Evolutionary conservation across 1,139 yeast species (phyloP).

Genomic region (Hansenula sp.): DNA sequence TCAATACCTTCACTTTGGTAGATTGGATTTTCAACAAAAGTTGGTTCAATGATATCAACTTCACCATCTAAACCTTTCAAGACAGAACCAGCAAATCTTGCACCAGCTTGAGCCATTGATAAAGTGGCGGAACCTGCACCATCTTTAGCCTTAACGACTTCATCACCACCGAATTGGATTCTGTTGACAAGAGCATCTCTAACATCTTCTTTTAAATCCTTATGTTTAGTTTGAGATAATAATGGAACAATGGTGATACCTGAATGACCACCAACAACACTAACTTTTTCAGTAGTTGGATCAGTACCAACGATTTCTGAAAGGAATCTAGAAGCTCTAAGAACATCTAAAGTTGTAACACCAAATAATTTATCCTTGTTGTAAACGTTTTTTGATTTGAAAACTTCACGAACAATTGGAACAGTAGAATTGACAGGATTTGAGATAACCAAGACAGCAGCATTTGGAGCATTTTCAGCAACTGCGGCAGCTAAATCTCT

Average conservation of each 20-base stretch:
- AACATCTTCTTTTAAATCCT: slow-evolving; percentile 46
- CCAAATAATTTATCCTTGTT: slow-evolving; percentile 92
- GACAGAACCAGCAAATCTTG: slow-evolving; percentile 86
- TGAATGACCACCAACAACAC: slow-evolving; percentile 96
- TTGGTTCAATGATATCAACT: slow-evolving; percentile 67
- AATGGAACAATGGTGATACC: slow-evolving; percentile 98
- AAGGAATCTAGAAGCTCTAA: slow-evolving; percentile 90
- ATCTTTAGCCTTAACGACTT: slow-evolving; percentile 96
- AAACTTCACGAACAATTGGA: slow-evolving; percentile 94
- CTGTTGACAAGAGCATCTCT: slow-evolving; percentile 78
- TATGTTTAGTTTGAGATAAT: slow-evolving; percentile 67
- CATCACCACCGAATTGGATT: slow-evolving; percentile 98
- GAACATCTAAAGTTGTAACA: slow-evolving; percentile 93
- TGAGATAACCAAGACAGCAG: slow-evolving; percentile 82
- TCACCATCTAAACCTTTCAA: slow-evolving; percentile 74
- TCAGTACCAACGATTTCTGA: slow-evolving; percentile 47
- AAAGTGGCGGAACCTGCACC: slow-evolving; percentile 99
- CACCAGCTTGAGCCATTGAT: slow-evolving; percentile 99
- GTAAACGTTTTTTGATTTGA: slow-evolving; percentile 81
- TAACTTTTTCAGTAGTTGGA: slow-evolving; percentile 69
- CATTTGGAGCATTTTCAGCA: slow-evolving; percentile 84
- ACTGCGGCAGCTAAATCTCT: slow-evolving; percentile 87
- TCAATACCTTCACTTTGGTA: slow-evolving; percentile 82
- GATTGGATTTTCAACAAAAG: slow-evolving; percentile 77
- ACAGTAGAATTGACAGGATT: slow-evolving; percentile 99